Percentiles rank a stretch among this genome's conserved stretches.
These are phyloP conservation scores for Leavenworthia alabamica DNA, from an alignment of 345 rosid species.

Conservation along the genomic window DNA sequence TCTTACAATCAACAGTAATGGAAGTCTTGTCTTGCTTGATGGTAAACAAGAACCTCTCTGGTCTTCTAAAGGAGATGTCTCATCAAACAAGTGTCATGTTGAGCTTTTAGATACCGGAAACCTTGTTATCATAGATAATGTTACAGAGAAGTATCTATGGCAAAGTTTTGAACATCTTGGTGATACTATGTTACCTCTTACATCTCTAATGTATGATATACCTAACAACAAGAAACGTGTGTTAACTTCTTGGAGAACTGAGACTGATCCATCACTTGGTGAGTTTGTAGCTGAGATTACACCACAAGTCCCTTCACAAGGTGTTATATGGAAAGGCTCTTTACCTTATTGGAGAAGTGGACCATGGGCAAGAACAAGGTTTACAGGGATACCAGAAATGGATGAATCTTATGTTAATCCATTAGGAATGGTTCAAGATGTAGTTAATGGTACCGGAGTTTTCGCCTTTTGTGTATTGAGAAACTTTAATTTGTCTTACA, in stretches of 20 bases:
- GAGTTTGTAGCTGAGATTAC: conserved; percentile 30
- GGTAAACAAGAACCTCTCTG: conserved; percentile 23
- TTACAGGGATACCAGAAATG: conserved; percentile 36
- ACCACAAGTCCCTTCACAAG: conserved; percentile 30
- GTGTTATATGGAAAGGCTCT: conserved; percentile 27
- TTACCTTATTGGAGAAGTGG: conserved; percentile 32
- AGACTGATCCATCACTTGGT: conserved; percentile 31
- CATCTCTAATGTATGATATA: conserved; percentile 25
- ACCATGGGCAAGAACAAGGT: conserved; percentile 29
- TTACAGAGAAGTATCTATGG: conserved; percentile 24
- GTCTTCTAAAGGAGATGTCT: conserved; percentile 11
- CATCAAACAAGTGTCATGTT: conserved; percentile 16
- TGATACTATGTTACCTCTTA: conserved; percentile 27
- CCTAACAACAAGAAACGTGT: conserved; percentile 23
- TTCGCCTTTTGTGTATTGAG: conserved; percentile 19
- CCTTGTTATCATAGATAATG: conserved; percentile 25
- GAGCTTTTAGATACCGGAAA: conserved; percentile 30
- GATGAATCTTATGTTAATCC: conserved; percentile 24
- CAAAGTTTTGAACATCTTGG: conserved; percentile 30
- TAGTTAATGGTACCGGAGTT: conserved; percentile 24
- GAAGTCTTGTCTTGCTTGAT: conserved; percentile 27
- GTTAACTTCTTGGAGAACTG: conserved; percentile 27
- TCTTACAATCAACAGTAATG: conserved; percentile 26
- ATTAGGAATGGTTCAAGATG: conserved; percentile 28
- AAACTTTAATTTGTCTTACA: conserved; percentile 21